Evolutionary conservation across 352 stramenopile genomes (phyloP).

Genomic region (Phytophthora pini): DNA sequence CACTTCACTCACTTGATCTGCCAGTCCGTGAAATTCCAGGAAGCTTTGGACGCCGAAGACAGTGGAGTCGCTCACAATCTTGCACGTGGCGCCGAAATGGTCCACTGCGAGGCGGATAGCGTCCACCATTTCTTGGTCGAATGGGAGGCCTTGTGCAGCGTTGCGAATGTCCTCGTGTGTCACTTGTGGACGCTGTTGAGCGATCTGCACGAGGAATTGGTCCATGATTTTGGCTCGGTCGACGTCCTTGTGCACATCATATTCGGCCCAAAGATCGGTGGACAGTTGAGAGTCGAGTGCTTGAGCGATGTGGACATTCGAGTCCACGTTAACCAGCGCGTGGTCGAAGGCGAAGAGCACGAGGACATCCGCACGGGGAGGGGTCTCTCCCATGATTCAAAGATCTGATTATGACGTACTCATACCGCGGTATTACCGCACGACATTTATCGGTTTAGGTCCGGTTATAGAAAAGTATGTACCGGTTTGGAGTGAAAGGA

Average conservation of each 20-base stretch:
- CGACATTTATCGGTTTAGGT: no score
- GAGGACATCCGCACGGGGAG: constrained; percentile 26
- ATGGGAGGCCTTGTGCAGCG: constrained; percentile 38
- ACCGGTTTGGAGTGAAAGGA: neutral
- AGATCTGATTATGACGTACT: constrained; percentile 11
- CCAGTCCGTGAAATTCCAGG: constrained; percentile 38
- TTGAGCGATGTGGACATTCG: constrained; percentile 41
- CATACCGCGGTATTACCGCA: no score
- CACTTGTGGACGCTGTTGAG: constrained; percentile 29
- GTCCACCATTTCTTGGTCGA: constrained; percentile 48
- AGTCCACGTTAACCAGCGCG: constrained; percentile 57
- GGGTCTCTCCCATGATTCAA: neutral
- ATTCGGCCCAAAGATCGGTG: constrained; percentile 18
- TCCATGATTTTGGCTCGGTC: constrained; percentile 41
- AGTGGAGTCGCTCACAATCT: constrained; percentile 61
- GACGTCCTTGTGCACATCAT: constrained; percentile 4
- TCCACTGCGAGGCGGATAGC: constrained; percentile 50
- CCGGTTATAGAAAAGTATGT: neutral
- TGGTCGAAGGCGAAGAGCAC: constrained; percentile 66
- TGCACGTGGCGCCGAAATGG: constrained; percentile 35
- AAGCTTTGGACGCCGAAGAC: constrained; percentile 59
- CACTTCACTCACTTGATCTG: constrained; percentile 40
- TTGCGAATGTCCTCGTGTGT: constrained; percentile 31
- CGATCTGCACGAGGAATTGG: constrained; percentile 38
- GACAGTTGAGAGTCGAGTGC: constrained; percentile 42